Percentiles rank a stretch among this genome's conserved stretches.
phyloP scores from a whole-genome alignment of 2,329 filamentous ascomycete species.

The Aspergillus sp. region DNA sequence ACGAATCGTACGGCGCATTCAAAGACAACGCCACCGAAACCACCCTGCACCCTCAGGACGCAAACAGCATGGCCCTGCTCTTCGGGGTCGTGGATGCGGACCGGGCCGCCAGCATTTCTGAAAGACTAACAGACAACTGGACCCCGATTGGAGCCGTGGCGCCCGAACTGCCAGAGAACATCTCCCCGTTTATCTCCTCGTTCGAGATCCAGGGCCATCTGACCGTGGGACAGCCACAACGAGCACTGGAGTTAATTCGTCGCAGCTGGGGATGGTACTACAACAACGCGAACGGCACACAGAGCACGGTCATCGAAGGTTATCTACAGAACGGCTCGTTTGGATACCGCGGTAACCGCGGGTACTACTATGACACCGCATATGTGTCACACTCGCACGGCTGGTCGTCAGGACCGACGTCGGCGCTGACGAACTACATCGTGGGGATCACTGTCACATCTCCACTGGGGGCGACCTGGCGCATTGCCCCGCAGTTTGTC shows the following conservation, averaged over 20 bases:
- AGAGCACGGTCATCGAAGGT: slow-evolving; percentile 62
- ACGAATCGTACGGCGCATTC: slow-evolving; percentile 53
- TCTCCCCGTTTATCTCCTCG: slow-evolving; percentile 61
- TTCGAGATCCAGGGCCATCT: slow-evolving; percentile 64
- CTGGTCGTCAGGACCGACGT: slow-evolving; percentile 48
- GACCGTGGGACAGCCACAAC: slow-evolving; percentile 47
- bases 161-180: slow-evolving; percentile 60
- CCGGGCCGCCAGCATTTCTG: slow-evolving; percentile 46
- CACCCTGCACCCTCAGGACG: slow-evolving; percentile 61
- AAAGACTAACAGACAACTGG: slow-evolving; percentile 55
- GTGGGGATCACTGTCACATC: slow-evolving; percentile 48
- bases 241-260: slow-evolving; percentile 60
- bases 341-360: slow-evolving; percentile 56
- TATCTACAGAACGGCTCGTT: slow-evolving; percentile 60
- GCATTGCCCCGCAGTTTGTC: slow-evolving; percentile 47
- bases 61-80: slow-evolving; percentile 58
- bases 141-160: slow-evolving; percentile 56
- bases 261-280: slow-evolving; percentile 64
- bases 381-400: slow-evolving; percentile 49
- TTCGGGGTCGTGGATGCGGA: slow-evolving; percentile 48
- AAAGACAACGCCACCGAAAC: slow-evolving; percentile 55
- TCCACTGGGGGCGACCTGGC: slow-evolving; percentile 47
- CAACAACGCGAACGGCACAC: slow-evolving; percentile 58
- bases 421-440: slow-evolving; percentile 48
- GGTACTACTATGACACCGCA: slow-evolving; percentile 53